Conservation (phyloP, 2,329 filamentous ascomycete genomes). For the Aspergillus calidoustus region DNA sequence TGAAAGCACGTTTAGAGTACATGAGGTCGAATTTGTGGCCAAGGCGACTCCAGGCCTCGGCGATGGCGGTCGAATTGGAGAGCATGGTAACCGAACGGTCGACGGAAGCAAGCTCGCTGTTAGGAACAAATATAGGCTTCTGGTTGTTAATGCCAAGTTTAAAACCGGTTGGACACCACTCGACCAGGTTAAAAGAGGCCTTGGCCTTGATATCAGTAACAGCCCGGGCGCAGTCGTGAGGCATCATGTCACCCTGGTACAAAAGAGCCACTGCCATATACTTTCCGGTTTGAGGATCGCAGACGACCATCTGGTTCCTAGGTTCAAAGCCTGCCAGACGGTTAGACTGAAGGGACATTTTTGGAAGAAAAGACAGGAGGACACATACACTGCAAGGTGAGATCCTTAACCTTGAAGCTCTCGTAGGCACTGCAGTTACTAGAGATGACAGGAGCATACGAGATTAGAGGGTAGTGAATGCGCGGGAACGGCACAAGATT, state of each 20-base stretch:
- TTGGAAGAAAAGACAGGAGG: conserved; percentile 30
- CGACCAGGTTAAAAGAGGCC: conserved; percentile 67
- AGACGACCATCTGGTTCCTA: conserved; percentile 72
- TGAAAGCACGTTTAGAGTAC: conserved; percentile 71
- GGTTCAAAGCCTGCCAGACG: conserved; percentile 69
- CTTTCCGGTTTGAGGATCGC: conserved; percentile 68
- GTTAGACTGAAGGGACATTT: conserved; percentile 69
- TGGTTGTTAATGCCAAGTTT: conserved; percentile 72
- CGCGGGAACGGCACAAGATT: conserved; percentile 70
- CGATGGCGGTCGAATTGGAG: conserved; percentile 69
- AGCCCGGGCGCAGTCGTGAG: conserved; percentile 64
- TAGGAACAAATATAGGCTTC: conserved; percentile 58
- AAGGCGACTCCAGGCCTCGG: conserved; percentile 67
- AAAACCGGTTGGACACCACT: conserved; percentile 72
- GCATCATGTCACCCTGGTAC: conserved; percentile 69
- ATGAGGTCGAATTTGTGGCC: conserved; percentile 72
- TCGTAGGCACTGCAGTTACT: conserved; percentile 79
- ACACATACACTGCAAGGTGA: conserved; percentile 65
- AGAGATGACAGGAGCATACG: conserved; percentile 66
- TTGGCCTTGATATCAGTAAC: conserved; percentile 67
- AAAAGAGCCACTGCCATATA: conserved; percentile 71
- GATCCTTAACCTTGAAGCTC: conserved; percentile 81
- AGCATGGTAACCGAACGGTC: conserved; percentile 65
- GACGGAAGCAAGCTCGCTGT: conserved; percentile 58
- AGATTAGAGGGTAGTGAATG: conserved; percentile 70